Percentiles rank a stretch among this genome's conserved stretches.
phyloP scores from a whole-genome alignment of 768 basidiomycete species.

The Tricholoma furcatifolium region DNA sequence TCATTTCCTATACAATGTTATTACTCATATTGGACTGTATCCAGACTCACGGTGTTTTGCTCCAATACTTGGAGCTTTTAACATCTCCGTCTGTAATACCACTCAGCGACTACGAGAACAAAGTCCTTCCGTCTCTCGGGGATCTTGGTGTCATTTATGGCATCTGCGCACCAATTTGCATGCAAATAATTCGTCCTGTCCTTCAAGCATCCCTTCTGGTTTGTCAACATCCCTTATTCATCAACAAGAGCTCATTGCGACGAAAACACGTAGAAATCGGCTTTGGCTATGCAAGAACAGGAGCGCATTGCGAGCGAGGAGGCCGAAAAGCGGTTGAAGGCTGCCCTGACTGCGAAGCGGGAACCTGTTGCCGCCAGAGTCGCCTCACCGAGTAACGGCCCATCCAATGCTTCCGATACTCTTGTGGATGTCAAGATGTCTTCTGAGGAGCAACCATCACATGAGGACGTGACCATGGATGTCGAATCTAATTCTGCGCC shows the following conservation, averaged over 20 bases:
- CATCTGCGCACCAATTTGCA: conserved; percentile 82
- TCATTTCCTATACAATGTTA: neutral
- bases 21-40: conserved; percentile 14
- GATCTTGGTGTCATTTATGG: conserved; percentile 78
- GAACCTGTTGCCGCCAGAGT: conserved; percentile 65
- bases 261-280: conserved; percentile 44
- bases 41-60: conserved; percentile 87
- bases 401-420: conserved; percentile 24
- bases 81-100: conserved; percentile 67
- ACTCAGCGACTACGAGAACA: conserved; percentile 70
- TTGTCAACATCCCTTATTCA: conserved; percentile 20
- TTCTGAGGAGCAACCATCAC: conserved; percentile 19
- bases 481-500: conserved; percentile 36
- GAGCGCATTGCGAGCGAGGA: conserved; percentile 71
- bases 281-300: conserved; percentile 65
- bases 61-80: conserved; percentile 91
- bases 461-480: conserved; percentile 55
- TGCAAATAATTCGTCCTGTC: conserved; percentile 91
- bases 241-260: neutral
- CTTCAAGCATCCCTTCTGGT: conserved; percentile 64
- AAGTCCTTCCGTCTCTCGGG: conserved; percentile 69
- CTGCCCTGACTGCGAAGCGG: conserved; percentile 74
- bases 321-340: conserved; percentile 79
- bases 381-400: conserved; percentile 55
- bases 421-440: conserved; percentile 24